Conservation (phyloP, 2,329 filamentous ascomycete species). For the Colletotrichum sp. region DNA sequence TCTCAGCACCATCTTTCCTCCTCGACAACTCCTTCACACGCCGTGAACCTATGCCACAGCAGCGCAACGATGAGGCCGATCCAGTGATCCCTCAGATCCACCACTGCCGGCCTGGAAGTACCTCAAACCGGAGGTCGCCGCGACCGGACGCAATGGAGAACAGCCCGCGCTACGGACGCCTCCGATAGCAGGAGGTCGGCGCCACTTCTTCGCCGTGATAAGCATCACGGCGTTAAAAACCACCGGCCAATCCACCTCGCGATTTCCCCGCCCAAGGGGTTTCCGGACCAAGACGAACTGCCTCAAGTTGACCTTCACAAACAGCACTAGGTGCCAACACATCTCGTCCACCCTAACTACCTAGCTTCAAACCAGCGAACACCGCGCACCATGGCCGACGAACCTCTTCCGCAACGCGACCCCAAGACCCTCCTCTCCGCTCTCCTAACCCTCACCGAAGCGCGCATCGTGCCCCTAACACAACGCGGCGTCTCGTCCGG, state of each 20-base stretch:
- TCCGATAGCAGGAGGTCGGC: conserved; percentile 22
- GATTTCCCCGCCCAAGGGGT: neutral
- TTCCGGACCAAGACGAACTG: neutral
- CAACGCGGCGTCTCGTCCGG: conserved; percentile 53
- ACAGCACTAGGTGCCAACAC: neutral
- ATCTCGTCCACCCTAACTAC: neutral
- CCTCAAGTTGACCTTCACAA: neutral
- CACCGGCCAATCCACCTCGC: neutral
- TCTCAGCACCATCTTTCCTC: neutral
- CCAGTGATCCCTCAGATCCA: neutral
- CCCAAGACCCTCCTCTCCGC: conserved; percentile 36
- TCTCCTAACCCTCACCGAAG: conserved; percentile 48
- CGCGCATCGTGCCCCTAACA: conserved; percentile 57
- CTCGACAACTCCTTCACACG: neutral
- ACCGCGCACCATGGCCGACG: conserved; percentile 21
- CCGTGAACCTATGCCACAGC: neutral
- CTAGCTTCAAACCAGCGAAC: neutral
- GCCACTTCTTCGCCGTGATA: conserved; percentile 14
- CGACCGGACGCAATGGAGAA: conserved; percentile 2
- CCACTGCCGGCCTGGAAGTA: neutral
- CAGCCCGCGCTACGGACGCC: conserved; percentile 11
- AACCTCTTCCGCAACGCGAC: conserved; percentile 6
- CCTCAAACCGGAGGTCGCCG: conserved; percentile 24
- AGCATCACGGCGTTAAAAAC: conserved; percentile 15
- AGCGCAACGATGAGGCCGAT: neutral